Evolutionary conservation across 2,329 filamentous ascomycete species (phyloP), one percentile per base, ranked within the genome.

Genomic region (Phialocephala sp.): DNA sequence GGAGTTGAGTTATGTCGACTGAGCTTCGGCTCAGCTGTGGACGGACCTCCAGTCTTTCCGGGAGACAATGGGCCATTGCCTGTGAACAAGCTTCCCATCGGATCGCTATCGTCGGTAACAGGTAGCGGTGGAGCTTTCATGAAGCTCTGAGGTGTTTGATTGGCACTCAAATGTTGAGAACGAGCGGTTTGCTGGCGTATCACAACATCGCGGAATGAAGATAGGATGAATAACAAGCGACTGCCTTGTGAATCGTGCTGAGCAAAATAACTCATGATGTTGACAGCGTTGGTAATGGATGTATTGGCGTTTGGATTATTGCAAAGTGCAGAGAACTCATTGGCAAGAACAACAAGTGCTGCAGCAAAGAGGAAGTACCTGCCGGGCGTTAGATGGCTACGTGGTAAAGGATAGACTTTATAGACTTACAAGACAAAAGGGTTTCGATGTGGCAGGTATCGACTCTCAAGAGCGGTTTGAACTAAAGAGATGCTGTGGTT

Each of bases 281-380:
- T 70, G n/a, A 85, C 79, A 8, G 82, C 80, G 39, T 80, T 79
- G 0, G 70, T 67, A 50, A 84, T 79, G 1, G 78, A 79, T n/a
- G 70, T 71, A 0, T 72, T 74, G 37, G 82, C 83, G 8, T 76
- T 76, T 0, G 79, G 74, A 22, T 83, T 82, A 36, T 78, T 73
- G 70, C 83, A 84, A 20, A 87, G 75, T 1, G 76, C 78, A 3
- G 81, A 82, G 70, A 87, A 86, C 65, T 86, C 83, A 71, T 87
- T 88, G 69, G 84, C 85, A 54, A 87, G 75, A 3, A 87, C 78
- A 37, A 87, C 79, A 1, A 88, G 77, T 0, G 81, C 79, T 0
- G 85, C 83, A 5, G 85, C 79, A 66, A 87, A 87, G 45, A 88
- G 78, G 62, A 84, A 86, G 70, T 87, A 83, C 69, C 86, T 88